Evolutionary conservation across 345 rosid genomes (phyloP).

Genomic region (Aquilaria sinensis): DNA sequence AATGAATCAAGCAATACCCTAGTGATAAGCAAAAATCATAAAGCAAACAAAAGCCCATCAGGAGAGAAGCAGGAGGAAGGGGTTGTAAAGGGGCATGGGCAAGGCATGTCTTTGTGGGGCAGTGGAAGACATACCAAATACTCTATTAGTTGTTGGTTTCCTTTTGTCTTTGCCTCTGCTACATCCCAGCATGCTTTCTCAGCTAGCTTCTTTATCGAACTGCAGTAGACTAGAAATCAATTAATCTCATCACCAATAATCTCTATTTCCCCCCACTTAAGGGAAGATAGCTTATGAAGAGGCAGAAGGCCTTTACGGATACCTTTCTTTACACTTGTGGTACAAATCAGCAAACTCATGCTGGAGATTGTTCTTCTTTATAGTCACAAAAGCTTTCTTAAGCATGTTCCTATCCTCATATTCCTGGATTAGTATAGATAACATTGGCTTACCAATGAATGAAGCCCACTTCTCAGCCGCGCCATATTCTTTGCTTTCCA

Average conservation of each 20-base stretch:
- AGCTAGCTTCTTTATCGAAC: conserved; percentile 68
- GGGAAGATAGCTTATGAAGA: neutral
- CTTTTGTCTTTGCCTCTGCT: conserved; percentile 73
- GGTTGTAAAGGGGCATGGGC: no score
- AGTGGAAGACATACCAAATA: conserved; percentile 48
- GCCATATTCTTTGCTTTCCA: conserved; percentile 57
- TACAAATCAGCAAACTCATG: conserved; percentile 64
- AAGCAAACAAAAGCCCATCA: no score
- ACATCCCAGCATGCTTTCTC: conserved; percentile 94
- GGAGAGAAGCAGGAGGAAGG: no score
- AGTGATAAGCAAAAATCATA: no score
- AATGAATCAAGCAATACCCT: no score
- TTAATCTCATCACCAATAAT: neutral
- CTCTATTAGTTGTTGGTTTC: conserved; percentile 62
- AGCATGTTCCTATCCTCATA: conserved; percentile 70
- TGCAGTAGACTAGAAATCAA: conserved; percentile 24
- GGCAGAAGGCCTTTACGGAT: conserved; percentile 9
- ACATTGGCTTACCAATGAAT: conserved; percentile 78
- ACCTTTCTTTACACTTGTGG: conserved; percentile 84
- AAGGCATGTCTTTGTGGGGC: no score
- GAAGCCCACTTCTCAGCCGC: conserved; percentile 97
- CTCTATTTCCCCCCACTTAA: conserved; percentile 5
- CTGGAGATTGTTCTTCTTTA: conserved; percentile 69
- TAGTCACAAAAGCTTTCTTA: conserved; percentile 56
- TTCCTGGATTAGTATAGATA: conserved; percentile 60